Percentiles rank a stretch among this genome's conserved stretches.
These are phyloP conservation scores for Penicillium steckii DNA, from an alignment of 495 filamentous ascomycete genomes.

Conservation along the genomic window DNA sequence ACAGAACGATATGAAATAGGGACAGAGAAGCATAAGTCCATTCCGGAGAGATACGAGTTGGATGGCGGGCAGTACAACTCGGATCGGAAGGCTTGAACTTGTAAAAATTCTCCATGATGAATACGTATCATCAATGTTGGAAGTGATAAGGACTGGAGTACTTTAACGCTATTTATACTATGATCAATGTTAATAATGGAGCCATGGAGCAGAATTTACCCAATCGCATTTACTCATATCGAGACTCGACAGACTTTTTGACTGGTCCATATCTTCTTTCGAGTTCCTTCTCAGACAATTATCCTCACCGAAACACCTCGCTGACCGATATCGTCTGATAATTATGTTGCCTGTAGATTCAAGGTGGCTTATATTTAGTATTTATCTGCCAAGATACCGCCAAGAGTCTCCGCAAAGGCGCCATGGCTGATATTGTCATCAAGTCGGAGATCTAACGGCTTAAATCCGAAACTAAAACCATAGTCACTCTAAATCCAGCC, in stretches of 20 bases:
- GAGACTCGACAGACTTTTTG: too few relatives aligned
- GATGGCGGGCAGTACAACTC: background rate
- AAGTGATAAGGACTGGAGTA: too few relatives aligned
- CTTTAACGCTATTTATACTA: background rate
- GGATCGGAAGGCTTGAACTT: background rate
- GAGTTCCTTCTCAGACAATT: background rate
- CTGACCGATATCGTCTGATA: background rate
- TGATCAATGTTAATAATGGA: background rate
- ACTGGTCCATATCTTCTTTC: background rate
- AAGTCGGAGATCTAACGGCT: background rate
- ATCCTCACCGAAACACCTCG: background rate
- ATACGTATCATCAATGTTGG: background rate
- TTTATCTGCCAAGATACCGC: background rate
- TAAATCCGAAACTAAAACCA: background rate
- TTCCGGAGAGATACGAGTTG: background rate
- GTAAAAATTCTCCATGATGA: background rate
- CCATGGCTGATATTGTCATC: background rate
- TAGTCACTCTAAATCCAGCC: background rate
- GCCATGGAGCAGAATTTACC: background rate
- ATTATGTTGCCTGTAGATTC: background rate
- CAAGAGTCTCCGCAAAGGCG: background rate
- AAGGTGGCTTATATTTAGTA: background rate
- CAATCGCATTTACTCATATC: too few relatives aligned
- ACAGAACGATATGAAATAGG: background rate
- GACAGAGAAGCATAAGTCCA: background rate